Evolutionary conservation across 805 yeast species (phyloP).

Genomic region (Candida anglica): DNA sequence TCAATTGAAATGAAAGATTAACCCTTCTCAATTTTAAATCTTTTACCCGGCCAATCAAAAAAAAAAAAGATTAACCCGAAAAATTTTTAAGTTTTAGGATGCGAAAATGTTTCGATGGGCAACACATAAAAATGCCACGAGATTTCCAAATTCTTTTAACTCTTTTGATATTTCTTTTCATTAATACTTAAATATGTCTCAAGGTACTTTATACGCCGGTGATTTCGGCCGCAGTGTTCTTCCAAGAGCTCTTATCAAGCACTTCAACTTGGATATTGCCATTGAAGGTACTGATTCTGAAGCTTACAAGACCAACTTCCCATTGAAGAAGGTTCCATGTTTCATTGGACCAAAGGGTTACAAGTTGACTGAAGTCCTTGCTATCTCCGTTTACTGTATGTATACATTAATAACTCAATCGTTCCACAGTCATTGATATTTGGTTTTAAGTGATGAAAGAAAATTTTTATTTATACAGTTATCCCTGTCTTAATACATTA

Average conservation of each 20-base stretch:
- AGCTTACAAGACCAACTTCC: constrained; percentile 49
- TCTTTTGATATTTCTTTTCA: background rate
- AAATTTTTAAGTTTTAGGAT: too few species aligned
- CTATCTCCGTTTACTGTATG: constrained; percentile 58
- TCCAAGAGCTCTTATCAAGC: constrained; percentile 51
- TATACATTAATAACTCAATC: constrained; percentile 11
- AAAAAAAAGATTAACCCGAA: too few species aligned
- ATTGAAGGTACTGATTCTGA: constrained; percentile 39
- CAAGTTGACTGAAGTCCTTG: constrained; percentile 67
- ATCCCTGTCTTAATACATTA: constrained; percentile 80
- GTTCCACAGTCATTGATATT: constrained; percentile 1
- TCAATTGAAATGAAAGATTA: too few species aligned
- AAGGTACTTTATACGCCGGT: constrained; percentile 58
- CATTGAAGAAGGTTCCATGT: constrained; percentile 63
- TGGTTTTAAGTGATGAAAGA: constrained; percentile 51
- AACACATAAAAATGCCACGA: too few species aligned
- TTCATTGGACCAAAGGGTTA: constrained; percentile 68
- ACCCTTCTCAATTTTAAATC: too few species aligned
- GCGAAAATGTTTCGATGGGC: too few species aligned
- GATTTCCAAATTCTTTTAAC: too few species aligned
- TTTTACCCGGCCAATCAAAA: too few species aligned
- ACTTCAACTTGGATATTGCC: constrained; percentile 56
- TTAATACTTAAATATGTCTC: constrained; percentile 44
- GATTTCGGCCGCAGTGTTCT: constrained; percentile 25
- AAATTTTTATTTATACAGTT: constrained; percentile 56